Evolutionary conservation across 768 basidiomycete species (phyloP).

Genomic region (Suillus spraguei): DNA sequence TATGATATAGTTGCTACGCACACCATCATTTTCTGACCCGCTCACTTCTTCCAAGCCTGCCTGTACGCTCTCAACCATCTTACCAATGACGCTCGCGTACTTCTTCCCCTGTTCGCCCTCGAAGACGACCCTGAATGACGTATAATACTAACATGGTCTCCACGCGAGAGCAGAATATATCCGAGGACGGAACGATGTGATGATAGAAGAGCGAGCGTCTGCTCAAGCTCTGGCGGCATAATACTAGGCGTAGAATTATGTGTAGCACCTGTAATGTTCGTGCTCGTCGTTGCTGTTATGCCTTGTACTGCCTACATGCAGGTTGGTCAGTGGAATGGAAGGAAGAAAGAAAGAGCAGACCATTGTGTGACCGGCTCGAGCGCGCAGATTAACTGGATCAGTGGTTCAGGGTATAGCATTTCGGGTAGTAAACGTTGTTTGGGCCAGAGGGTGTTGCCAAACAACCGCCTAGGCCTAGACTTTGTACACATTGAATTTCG

Average conservation of each 20-base stretch:
- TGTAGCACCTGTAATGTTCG: conserved; percentile 16
- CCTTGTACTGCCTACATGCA: conserved; percentile 13
- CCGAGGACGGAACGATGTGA: conserved; percentile 86
- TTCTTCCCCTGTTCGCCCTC: conserved; percentile 82
- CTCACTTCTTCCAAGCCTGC: conserved; percentile 79
- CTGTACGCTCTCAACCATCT: conserved; percentile 80
- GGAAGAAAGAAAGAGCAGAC: not conserved
- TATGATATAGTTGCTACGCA: conserved; percentile 36
- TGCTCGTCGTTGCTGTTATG: conserved; percentile 17
- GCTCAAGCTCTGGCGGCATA: conserved; percentile 81
- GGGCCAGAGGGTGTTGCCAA: conserved; percentile 7
- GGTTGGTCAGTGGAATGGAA: not conserved
- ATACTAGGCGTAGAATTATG: conserved; percentile 34
- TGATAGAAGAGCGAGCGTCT: conserved; percentile 73
- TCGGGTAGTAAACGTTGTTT: conserved; percentile 1
- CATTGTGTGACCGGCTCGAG: not conserved
- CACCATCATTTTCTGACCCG: conserved; percentile 59
- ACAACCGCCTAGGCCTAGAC: not conserved
- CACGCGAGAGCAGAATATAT: conserved; percentile 80
- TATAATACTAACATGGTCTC: conserved; percentile 75
- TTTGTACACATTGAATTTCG: too few species aligned
- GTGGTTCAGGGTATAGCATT: not conserved
- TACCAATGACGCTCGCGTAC: conserved; percentile 70
- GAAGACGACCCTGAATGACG: conserved; percentile 84
- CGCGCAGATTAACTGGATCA: not conserved